These are phyloP conservation scores for Leccinum pseudoinsigne DNA, from an alignment of 1,284 basidiomycete species.

Conservation along the genomic window DNA sequence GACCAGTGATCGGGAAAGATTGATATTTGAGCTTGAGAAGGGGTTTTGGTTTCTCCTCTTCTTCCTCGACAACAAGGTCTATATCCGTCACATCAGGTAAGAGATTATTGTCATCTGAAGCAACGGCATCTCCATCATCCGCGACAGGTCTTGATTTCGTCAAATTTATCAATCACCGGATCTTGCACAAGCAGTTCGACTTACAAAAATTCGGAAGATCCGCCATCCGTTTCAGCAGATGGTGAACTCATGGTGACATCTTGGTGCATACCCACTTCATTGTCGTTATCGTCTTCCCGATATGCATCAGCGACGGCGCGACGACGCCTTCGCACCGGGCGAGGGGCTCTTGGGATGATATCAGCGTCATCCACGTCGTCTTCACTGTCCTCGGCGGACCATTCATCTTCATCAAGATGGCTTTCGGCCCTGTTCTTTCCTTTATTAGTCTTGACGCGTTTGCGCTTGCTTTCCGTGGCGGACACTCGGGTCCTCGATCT, in stretches of 20 bases:
- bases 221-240: neutral
- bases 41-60: conserved; percentile 73
- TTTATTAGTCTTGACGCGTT: conserved; percentile 48
- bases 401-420: conserved; percentile 28
- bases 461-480: conserved; percentile 32
- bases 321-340: conserved; percentile 29
- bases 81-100: conserved; percentile 13
- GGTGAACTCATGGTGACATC: conserved; percentile 23
- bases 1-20: conserved; percentile 64
- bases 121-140: conserved; percentile 1
- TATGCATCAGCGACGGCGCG: conserved; percentile 21
- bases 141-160: conserved; percentile 3
- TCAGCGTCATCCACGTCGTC: conserved; percentile 17
- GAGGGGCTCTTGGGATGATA: conserved; percentile 16
- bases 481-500: conserved; percentile 17
- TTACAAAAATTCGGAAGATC: conserved; percentile 9
- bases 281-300: conserved; percentile 29
- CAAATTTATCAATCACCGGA: conserved; percentile 3
- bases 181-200: neutral
- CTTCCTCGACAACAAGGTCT: conserved; percentile 42
- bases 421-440: conserved; percentile 38
- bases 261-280: conserved; percentile 16
- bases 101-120: neutral
- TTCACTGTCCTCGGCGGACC: conserved; percentile 25
- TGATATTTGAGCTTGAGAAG: conserved; percentile 61